phyloP scores from a whole-genome alignment of 176 grass and related monocot species.

The Hyparrhenia diplandra region DNA sequence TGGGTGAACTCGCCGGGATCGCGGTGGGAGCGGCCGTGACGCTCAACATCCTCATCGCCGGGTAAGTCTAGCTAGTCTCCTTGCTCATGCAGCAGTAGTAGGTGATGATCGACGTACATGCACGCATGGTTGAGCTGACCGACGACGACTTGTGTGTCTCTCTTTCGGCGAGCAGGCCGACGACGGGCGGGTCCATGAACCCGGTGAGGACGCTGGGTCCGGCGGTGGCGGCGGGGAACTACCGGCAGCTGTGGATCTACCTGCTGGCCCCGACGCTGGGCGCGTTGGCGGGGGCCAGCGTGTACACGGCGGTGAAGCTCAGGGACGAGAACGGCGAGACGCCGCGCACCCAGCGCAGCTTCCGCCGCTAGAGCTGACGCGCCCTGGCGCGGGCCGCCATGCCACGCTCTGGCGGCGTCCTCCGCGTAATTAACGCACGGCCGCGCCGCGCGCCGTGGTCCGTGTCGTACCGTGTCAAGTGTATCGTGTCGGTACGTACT shows the following conservation, averaged over 20 bases:
- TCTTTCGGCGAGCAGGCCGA: constrained; percentile 37
- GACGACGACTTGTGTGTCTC: background rate
- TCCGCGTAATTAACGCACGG: background rate
- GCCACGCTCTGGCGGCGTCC: too few relatives aligned
- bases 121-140: background rate
- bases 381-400: background rate
- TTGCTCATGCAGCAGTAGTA: background rate
- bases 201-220: constrained; percentile 93
- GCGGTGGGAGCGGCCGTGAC: constrained; percentile 77
- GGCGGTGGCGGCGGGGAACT: constrained; percentile 88
- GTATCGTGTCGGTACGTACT: background rate
- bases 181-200: constrained; percentile 93
- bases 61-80: constrained; percentile 46
- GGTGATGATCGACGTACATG: too few relatives aligned
- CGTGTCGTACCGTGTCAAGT: background rate
- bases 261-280: constrained; percentile 80
- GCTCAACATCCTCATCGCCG: constrained; percentile 92
- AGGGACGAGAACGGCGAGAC: constrained; percentile 66
- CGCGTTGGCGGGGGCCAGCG: constrained; percentile 57
- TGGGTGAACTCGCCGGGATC: constrained; percentile 84
- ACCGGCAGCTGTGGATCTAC: constrained; percentile 94
- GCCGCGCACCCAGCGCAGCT: constrained; percentile 59
- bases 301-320: constrained; percentile 85
- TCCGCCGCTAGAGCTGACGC: constrained; percentile 66
- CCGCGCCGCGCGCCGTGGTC: background rate